Percentiles rank a stretch among this genome's conserved stretches.
phyloP scores from a whole-genome alignment of 2,329 filamentous ascomycete species.

The Fusarium multiceps region DNA sequence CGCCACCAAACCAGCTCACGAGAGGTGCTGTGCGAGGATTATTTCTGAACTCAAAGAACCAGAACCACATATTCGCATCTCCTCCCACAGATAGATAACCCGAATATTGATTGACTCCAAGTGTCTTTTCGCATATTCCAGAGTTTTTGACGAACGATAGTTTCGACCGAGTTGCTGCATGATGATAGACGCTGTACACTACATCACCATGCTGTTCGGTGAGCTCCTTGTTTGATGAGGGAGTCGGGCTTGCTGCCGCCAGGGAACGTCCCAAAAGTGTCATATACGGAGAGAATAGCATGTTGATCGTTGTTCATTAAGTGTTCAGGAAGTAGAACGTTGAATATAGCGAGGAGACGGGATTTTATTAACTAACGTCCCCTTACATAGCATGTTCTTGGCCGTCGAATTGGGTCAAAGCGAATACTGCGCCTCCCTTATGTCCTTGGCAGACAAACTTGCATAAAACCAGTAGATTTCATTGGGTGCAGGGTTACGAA shows the following conservation, averaged over 20 bases:
- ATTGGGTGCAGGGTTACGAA: no score
- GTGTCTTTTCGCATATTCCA: neutral
- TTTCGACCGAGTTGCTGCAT: neutral
- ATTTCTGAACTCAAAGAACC: neutral
- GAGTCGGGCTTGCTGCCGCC: neutral
- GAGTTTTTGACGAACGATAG: neutral
- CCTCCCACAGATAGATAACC: neutral
- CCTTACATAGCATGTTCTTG: no score
- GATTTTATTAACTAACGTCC: no score
- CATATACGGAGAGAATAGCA: no score
- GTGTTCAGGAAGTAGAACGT: no score
- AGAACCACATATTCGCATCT: neutral
- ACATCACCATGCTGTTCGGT: neutral
- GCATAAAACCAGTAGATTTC: no score
- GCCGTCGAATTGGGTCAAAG: no score
- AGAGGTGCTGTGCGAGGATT: neutral
- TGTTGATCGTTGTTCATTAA: no score
- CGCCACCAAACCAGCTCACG: neutral
- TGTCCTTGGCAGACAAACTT: no score
- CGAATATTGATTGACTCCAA: fast-evolving
- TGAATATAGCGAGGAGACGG: no score
- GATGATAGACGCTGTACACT: neutral
- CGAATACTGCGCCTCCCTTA: no score
- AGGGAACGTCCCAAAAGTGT: no score
- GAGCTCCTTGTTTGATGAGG: fast-evolving